Conservation (phyloP, 2,329 filamentous ascomycete species). For the Colletotrichum noveboracense region DNA sequence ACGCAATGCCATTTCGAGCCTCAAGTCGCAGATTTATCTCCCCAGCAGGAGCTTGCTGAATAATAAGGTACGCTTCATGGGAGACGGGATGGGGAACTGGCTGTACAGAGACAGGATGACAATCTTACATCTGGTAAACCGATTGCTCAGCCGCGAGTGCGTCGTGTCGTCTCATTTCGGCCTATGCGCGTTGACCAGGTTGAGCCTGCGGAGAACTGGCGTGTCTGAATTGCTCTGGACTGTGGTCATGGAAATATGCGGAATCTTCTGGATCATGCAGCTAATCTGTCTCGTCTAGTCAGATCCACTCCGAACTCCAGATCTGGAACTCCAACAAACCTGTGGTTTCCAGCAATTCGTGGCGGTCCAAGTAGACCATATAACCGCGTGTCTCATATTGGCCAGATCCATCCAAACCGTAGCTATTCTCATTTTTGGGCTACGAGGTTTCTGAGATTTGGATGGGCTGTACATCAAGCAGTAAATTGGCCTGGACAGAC, state of each 20-base stretch:
- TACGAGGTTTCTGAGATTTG: background rate
- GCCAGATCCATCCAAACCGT: background rate
- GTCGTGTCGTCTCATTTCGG: background rate
- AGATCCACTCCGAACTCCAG: conserved; percentile 1
- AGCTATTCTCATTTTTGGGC: background rate
- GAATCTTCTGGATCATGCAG: conserved; percentile 5
- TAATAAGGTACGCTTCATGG: conserved; percentile 1
- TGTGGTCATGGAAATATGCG: conserved; percentile 1
- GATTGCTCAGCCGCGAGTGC: conserved; percentile 23
- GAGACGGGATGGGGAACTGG: background rate
- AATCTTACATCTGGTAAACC: conserved; percentile 24
- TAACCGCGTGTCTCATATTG: background rate
- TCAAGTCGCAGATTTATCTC: background rate
- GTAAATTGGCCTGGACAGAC: background rate
- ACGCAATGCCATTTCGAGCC: background rate
- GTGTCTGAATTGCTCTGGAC: conserved; percentile 20
- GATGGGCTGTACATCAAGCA: background rate
- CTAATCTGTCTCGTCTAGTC: conserved; percentile 1
- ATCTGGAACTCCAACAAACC: background rate
- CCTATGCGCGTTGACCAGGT: conserved; percentile 19
- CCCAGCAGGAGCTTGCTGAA: background rate
- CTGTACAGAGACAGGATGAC: conserved; percentile 9
- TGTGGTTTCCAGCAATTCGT: background rate
- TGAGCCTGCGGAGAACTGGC: conserved; percentile 23
- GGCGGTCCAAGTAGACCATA: background rate